Conservation (phyloP, 805 yeast genomes). For the Metschnikowia baotianmanensis region DNA sequence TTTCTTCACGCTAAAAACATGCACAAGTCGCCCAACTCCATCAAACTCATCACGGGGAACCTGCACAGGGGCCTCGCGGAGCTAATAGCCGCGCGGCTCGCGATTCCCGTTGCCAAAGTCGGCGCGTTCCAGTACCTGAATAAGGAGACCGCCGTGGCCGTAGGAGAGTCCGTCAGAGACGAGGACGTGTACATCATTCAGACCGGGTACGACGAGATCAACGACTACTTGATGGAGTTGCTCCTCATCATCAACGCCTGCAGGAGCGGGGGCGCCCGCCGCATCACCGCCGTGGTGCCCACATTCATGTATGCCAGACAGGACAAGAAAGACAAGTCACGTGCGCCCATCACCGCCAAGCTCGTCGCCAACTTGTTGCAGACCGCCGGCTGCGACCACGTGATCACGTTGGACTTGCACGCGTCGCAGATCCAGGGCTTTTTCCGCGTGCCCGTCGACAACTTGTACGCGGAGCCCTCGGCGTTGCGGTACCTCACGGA, state of each 20-base stretch:
- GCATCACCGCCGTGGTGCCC: constrained; percentile 80
- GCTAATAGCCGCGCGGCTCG: constrained; percentile 61
- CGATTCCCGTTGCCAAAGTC: constrained; percentile 58
- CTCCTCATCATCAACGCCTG: constrained; percentile 80
- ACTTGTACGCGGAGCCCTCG: constrained; percentile 79
- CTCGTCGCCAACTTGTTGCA: constrained; percentile 78
- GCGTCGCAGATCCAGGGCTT: constrained; percentile 91
- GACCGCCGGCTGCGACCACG: constrained; percentile 84
- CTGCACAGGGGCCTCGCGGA: constrained; percentile 68
- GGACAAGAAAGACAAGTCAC: constrained; percentile 78
- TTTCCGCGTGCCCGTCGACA: constrained; percentile 80
- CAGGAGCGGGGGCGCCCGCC: constrained; percentile 77
- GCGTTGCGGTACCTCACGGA: constrained; percentile 74
- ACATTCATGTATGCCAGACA: constrained; percentile 88
- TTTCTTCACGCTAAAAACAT: too few species aligned
- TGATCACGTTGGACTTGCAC: constrained; percentile 82
- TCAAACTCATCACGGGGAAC: constrained; percentile 65
- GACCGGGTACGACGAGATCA: constrained; percentile 72
- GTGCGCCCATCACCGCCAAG: constrained; percentile 86
- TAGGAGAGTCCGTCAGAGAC: constrained; percentile 81
- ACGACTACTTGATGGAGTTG: constrained; percentile 71
- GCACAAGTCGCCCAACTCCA: too few species aligned
- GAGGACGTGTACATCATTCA: constrained; percentile 81
- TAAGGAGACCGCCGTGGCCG: constrained; percentile 71
- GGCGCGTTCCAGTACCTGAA: constrained; percentile 64